Evolutionary conservation across 1,284 basidiomycete species (phyloP).

Genomic region (Moesziomyces parantarcticus): DNA sequence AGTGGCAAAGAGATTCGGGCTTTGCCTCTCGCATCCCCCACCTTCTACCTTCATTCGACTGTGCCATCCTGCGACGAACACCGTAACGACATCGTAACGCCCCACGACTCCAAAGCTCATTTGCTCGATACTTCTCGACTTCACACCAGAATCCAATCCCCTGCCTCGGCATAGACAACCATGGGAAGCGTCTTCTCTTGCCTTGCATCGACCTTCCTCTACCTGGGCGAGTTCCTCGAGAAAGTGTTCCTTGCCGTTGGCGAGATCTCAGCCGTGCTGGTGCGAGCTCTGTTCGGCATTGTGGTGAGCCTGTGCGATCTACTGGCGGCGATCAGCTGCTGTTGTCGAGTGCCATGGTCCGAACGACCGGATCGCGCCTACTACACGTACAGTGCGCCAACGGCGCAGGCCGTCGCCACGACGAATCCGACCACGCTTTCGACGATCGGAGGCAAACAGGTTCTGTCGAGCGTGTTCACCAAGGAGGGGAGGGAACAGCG

Average conservation of each 20-base stretch:
- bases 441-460: slow-evolving; percentile 36
- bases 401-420: background rate
- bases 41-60: too few relatives aligned
- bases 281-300: slow-evolving; percentile 49
- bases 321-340: slow-evolving; percentile 57
- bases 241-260: slow-evolving; percentile 49
- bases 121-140: background rate
- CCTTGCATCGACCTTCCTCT: slow-evolving; percentile 48
- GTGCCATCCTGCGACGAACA: too few relatives aligned
- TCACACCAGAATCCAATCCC: background rate
- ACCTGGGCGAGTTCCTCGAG: slow-evolving; percentile 51
- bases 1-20: background rate
- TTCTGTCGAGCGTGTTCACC: slow-evolving; percentile 34
- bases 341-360: slow-evolving; percentile 52
- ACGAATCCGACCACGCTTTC: slow-evolving; percentile 2
- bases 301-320: slow-evolving; percentile 57
- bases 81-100: too few relatives aligned
- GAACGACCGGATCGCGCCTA: slow-evolving; percentile 49
- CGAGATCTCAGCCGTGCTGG: slow-evolving; percentile 51
- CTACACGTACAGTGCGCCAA: slow-evolving; percentile 26
- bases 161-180: background rate
- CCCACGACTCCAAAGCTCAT: too few relatives aligned
- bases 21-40: background rate
- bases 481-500: slow-evolving; percentile 32
- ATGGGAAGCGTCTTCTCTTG: slow-evolving; percentile 57